These are phyloP conservation scores for Curvularia spicifera DNA, from an alignment of 2,329 filamentous ascomycete genomes.

Conservation along the genomic window DNA sequence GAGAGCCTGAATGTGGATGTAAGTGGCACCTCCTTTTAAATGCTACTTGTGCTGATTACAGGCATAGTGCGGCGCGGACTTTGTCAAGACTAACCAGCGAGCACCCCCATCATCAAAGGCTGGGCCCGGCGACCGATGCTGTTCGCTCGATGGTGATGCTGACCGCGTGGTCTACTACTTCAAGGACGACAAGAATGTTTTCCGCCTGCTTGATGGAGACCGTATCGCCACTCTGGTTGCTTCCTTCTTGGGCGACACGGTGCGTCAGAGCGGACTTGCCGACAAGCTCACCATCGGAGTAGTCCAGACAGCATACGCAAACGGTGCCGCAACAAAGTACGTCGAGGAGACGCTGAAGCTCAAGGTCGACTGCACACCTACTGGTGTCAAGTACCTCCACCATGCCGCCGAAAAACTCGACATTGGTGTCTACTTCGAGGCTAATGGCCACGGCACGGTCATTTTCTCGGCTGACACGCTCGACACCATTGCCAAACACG, in stretches of 20 bases:
- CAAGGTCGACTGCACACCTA: conserved; percentile 90
- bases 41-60: conserved; percentile 14
- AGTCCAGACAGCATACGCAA: conserved; percentile 97
- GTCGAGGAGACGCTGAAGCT: conserved; percentile 86
- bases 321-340: conserved; percentile 91
- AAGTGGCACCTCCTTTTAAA: conserved; percentile 39
- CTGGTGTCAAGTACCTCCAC: conserved; percentile 96
- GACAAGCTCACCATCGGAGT: conserved; percentile 88
- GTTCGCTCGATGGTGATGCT: conserved; percentile 92
- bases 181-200: conserved; percentile 78
- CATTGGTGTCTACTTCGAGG: conserved; percentile 97
- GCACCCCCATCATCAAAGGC: conserved; percentile 84
- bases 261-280: conserved; percentile 77
- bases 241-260: conserved; percentile 89
- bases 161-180: conserved; percentile 97
- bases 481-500: conserved; percentile 75
- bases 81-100: conserved; percentile 94
- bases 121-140: conserved; percentile 76
- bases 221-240: conserved; percentile 94
- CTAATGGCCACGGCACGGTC: conserved; percentile 96
- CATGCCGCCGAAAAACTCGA: conserved; percentile 96
- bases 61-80: conserved; percentile 86
- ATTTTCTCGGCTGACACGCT: conserved; percentile 88
- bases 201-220: conserved; percentile 94
- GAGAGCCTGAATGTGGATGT: conserved; percentile 89